Evolutionary conservation across 768 basidiomycete genomes (phyloP).

Genomic region (Podaxis mareebaensis): DNA sequence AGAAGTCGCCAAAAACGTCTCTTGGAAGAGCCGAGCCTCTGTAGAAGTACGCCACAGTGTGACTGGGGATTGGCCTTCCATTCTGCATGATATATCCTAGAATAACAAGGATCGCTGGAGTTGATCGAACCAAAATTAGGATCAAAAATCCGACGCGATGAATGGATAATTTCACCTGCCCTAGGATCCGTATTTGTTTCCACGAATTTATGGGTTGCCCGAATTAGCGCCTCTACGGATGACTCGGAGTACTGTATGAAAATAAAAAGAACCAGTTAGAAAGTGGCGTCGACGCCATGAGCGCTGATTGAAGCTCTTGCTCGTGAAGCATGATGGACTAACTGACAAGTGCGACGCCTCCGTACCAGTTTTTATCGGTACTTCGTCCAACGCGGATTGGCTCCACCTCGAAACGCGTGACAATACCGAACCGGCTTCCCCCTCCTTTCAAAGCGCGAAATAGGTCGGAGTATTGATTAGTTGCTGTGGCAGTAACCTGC

Average conservation of each 20-base stretch:
- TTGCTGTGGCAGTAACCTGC: slow-evolving; percentile 40
- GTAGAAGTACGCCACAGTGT: slow-evolving; percentile 36
- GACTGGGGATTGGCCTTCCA: slow-evolving; percentile 24
- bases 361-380: slow-evolving; percentile 38
- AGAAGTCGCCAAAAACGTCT: slow-evolving; percentile 38
- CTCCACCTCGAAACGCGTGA: slow-evolving; percentile 41
- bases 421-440: slow-evolving; percentile 47
- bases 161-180: slow-evolving; percentile 30
- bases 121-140: neutral
- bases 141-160: neutral
- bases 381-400: slow-evolving; percentile 40
- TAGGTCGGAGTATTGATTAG: slow-evolving; percentile 41
- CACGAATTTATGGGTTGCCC: slow-evolving; percentile 37
- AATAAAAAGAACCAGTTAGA: slow-evolving; percentile 11
- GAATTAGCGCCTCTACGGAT: slow-evolving; percentile 36
- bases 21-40: slow-evolving; percentile 34
- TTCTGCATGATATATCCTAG: slow-evolving; percentile 24
- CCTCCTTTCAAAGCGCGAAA: slow-evolving; percentile 47
- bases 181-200: slow-evolving; percentile 37
- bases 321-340: slow-evolving; percentile 18
- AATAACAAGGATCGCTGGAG: slow-evolving; percentile 8
- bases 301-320: slow-evolving; percentile 21
- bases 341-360: slow-evolving; percentile 41
- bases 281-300: slow-evolving; percentile 7
- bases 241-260: slow-evolving; percentile 34